Conservation (phyloP, 495 filamentous ascomycete genomes). For the Tetracladium marchalianum region DNA sequence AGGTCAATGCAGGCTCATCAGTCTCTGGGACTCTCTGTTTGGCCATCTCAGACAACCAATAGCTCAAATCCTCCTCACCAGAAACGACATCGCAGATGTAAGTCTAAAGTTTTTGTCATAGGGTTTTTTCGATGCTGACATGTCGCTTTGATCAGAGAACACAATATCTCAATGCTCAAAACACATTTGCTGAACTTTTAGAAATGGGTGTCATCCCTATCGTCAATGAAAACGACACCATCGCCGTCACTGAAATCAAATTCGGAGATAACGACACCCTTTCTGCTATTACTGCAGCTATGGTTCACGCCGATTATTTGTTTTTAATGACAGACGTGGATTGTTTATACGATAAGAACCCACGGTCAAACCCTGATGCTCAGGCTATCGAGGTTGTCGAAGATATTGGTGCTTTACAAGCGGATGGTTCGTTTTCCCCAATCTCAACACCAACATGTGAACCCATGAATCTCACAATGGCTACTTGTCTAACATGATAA, state of each 20-base stretch:
- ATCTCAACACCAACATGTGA: background rate
- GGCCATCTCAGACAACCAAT: constrained; percentile 79
- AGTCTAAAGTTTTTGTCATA: constrained; percentile 15
- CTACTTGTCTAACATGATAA: background rate
- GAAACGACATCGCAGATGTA: constrained; percentile 95
- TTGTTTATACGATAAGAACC: constrained; percentile 93
- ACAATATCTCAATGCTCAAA: constrained; percentile 93
- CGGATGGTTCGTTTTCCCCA: constrained; percentile 47
- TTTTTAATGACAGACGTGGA: constrained; percentile 99
- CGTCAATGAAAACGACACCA: constrained; percentile 96
- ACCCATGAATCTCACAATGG: constrained; percentile 1
- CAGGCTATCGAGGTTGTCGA: constrained; percentile 86
- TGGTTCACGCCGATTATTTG: constrained; percentile 93
- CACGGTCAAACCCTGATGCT: constrained; percentile 72
- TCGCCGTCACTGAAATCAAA: constrained; percentile 97
- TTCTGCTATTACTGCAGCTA: constrained; percentile 90
- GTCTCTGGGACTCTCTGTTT: constrained; percentile 89
- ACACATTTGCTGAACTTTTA: constrained; percentile 80
- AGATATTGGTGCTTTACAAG: constrained; percentile 75
- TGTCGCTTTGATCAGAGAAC: constrained; percentile 46
- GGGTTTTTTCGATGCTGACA: background rate
- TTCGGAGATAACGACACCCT: constrained; percentile 98
- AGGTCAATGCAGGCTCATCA: constrained; percentile 92
- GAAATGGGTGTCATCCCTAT: constrained; percentile 97
- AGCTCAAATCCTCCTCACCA: constrained; percentile 88